Percentiles rank a stretch among this genome's conserved stretches.
These are phyloP conservation scores for Tilletia caries DNA, from an alignment of 1,284 basidiomycete species.

Conservation along the genomic window DNA sequence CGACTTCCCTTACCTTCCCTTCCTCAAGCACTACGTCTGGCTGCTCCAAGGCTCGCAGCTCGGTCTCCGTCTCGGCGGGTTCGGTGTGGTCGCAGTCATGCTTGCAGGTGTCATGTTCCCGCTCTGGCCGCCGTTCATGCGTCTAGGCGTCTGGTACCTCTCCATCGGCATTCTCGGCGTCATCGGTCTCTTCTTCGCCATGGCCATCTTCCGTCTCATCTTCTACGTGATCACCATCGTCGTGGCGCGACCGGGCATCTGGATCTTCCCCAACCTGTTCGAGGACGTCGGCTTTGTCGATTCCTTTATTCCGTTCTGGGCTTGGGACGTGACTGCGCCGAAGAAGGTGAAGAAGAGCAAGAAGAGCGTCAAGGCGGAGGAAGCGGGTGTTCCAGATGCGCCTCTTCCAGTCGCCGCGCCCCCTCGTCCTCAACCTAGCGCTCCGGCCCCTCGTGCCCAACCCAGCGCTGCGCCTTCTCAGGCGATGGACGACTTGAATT, in stretches of 20 bases:
- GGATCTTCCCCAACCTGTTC: constrained; percentile 98
- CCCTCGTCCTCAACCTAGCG: neutral
- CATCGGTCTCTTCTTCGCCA: constrained; percentile 82
- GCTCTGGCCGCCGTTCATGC: constrained; percentile 87
- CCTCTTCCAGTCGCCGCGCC: neutral
- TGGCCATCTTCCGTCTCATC: constrained; percentile 87
- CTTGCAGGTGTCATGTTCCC: constrained; percentile 99
- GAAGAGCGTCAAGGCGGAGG: constrained; percentile 16
- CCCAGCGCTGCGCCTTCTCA: neutral
- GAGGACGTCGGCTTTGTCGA: constrained; percentile 99
- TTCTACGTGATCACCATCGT: constrained; percentile 91
- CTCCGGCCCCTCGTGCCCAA: neutral
- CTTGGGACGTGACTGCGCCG: constrained; percentile 80
- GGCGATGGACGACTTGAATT: constrained; percentile 10
- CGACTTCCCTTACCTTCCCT: neutral
- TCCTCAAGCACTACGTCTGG: constrained; percentile 70
- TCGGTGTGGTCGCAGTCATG: constrained; percentile 87
- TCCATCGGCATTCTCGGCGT: constrained; percentile 82
- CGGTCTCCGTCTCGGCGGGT: constrained; percentile 85
- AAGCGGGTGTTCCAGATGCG: neutral
- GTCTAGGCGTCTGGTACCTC: constrained; percentile 95
- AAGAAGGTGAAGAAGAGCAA: constrained; percentile 63
- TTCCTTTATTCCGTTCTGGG: constrained; percentile 95
- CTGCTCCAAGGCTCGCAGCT: constrained; percentile 93
- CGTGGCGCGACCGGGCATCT: constrained; percentile 83